Percentiles rank a stretch among this genome's conserved stretches.
Evolutionary conservation across 225 moss, liverwort and hornwort species (phyloP).

Genomic region (Physcomitrellopsis africana): DNA sequence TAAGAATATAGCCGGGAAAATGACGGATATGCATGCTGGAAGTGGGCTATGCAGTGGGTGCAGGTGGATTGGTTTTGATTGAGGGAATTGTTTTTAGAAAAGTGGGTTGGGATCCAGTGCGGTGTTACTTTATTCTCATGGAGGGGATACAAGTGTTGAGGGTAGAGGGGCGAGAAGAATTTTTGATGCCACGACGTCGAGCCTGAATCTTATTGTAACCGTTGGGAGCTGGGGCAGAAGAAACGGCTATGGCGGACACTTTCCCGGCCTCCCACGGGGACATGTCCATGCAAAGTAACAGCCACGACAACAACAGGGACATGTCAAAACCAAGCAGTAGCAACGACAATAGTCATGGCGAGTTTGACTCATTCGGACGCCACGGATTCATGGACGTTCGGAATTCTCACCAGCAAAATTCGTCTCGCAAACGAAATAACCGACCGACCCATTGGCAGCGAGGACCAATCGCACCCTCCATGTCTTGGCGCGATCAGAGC

Average conservation of each 20-base stretch:
- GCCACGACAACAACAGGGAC: neutral
- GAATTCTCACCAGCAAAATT: neutral
- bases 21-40: neutral
- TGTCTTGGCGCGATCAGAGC: neutral
- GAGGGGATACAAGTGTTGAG: neutral
- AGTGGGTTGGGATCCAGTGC: neutral
- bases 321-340: neutral
- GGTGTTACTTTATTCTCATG: neutral
- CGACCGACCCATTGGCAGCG: neutral
- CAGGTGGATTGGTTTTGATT: neutral
- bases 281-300: neutral
- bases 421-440: neutral
- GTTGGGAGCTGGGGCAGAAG: neutral
- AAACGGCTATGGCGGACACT: constrained; percentile 1
- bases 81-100: neutral
- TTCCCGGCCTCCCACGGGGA: neutral
- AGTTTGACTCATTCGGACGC: neutral
- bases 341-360: neutral
- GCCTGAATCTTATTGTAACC: neutral
- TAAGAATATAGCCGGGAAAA: too few species aligned
- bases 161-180: neutral
- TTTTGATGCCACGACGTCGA: neutral
- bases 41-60: neutral
- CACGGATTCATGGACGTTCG: constrained; percentile 2
- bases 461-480: neutral